phyloP scores from a whole-genome alignment of 2,329 filamentous ascomycete genomes.

The Aspergillus ochraceus region DNA sequence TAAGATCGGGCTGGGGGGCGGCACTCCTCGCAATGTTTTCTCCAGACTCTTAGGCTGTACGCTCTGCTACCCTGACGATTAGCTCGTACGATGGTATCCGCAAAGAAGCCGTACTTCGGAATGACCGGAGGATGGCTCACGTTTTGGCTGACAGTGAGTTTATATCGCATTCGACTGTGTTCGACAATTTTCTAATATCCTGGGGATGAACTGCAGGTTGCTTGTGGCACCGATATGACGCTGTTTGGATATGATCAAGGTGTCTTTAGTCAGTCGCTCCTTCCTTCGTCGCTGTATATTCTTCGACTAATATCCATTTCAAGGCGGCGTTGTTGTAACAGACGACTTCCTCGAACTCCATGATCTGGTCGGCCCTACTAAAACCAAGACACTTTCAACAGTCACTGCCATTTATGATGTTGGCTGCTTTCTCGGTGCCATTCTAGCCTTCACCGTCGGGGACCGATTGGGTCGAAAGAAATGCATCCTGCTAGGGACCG shows the following conservation, averaged over 20 bases:
- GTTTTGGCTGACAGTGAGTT: slow-evolving; percentile 54
- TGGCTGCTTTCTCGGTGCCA: slow-evolving; percentile 59
- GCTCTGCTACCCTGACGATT: neutral
- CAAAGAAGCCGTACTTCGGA: slow-evolving; percentile 51
- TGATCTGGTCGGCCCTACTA: slow-evolving; percentile 41
- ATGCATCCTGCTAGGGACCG: slow-evolving; percentile 47
- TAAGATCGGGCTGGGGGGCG: neutral
- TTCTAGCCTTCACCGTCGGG: slow-evolving; percentile 47
- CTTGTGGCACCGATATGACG: slow-evolving; percentile 52
- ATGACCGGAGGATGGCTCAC: slow-evolving; percentile 57
- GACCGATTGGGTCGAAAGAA: slow-evolving; percentile 51
- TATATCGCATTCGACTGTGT: slow-evolving; percentile 6
- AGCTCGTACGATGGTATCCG: neutral
- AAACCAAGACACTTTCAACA: slow-evolving; percentile 40
- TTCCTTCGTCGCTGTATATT: neutral
- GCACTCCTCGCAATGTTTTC: neutral
- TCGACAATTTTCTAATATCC: slow-evolving; percentile 9
- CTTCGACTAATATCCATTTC: neutral
- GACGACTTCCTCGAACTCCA: slow-evolving; percentile 53
- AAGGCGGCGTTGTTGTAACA: slow-evolving; percentile 56
- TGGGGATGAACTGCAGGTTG: slow-evolving; percentile 26
- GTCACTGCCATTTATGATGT: slow-evolving; percentile 61
- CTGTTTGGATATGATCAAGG: slow-evolving; percentile 52
- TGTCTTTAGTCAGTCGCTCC: slow-evolving; percentile 45
- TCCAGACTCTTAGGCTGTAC: neutral